These are phyloP conservation scores for Teratosphaeria destructans DNA, from an alignment of 2,329 filamentous ascomycete genomes.

Conservation along the genomic window DNA sequence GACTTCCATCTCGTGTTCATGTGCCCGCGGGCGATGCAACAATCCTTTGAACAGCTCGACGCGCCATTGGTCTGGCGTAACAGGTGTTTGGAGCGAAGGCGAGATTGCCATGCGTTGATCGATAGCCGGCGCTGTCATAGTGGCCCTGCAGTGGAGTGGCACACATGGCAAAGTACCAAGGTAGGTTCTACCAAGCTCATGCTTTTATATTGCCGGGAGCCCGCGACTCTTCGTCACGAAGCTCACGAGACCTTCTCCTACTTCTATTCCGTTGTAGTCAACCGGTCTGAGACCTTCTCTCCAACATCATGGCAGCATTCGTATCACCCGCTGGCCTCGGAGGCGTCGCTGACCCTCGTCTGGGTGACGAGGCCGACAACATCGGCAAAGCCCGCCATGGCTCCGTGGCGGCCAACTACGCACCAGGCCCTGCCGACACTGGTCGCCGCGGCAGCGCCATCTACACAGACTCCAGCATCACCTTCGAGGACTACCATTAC, in stretches of 20 bases:
- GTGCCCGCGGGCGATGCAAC: background rate
- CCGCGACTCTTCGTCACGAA: background rate
- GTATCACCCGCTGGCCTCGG: slow-evolving; percentile 3
- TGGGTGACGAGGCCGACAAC: background rate
- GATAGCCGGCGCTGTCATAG: background rate
- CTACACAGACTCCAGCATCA: slow-evolving; percentile 11
- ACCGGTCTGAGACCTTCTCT: background rate
- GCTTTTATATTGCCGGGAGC: background rate
- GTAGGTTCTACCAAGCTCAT: background rate
- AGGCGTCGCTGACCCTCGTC: slow-evolving; percentile 7
- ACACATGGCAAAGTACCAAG: background rate
- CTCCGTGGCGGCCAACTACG: background rate
- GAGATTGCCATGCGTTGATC: background rate
- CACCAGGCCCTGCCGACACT: slow-evolving; percentile 2
- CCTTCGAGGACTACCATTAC: slow-evolving; percentile 32
- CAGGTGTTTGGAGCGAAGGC: background rate
- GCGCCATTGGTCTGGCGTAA: background rate
- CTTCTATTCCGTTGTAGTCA: background rate
- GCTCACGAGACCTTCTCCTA: background rate
- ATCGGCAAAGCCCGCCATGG: background rate
- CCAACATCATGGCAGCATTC: background rate
- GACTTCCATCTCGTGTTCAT: background rate
- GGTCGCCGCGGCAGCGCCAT: background rate
- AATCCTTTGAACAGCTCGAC: background rate
- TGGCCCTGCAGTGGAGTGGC: background rate